Conservation (phyloP, 176 grass and related monocot genomes). For the Calamus simplicifolius region DNA sequence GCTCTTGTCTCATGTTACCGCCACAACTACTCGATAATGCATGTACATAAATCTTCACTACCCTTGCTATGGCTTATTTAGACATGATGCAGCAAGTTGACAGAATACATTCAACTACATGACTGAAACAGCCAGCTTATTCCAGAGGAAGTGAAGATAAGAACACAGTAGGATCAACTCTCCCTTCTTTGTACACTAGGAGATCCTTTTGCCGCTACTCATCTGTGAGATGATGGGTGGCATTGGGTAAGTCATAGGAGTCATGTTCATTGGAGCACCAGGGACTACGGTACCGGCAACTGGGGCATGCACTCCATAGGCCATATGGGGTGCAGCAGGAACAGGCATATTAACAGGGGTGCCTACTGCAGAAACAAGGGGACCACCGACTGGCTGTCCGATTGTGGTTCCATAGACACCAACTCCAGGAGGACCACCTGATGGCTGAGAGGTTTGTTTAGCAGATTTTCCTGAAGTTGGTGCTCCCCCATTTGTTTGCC, state of each 20-base stretch:
- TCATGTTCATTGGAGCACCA: slow-evolving; percentile 49
- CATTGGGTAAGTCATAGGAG: slow-evolving; percentile 49
- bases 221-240: slow-evolving; percentile 56
- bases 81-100: too few relatives aligned
- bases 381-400: slow-evolving; percentile 70
- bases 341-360: slow-evolving; percentile 72
- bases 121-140: too few relatives aligned
- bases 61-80: too few relatives aligned
- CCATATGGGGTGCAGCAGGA: slow-evolving; percentile 52
- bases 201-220: slow-evolving; percentile 13
- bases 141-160: too few relatives aligned
- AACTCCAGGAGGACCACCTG: slow-evolving; percentile 28
- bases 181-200: too few relatives aligned
- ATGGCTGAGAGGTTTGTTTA: slow-evolving; percentile 42
- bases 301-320: slow-evolving; percentile 43
- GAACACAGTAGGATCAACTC: too few relatives aligned
- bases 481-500: slow-evolving; percentile 42
- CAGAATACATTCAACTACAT: too few relatives aligned
- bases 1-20: too few relatives aligned
- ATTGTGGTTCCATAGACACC: slow-evolving; percentile 69
- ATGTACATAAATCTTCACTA: too few relatives aligned
- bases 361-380: slow-evolving; percentile 65
- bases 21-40: too few relatives aligned
- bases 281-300: slow-evolving; percentile 49
- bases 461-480: slow-evolving; percentile 41